A percentile compares a stretch with the other conserved stretches of the same genome.
phyloP scores from a whole-genome alignment of 2,329 filamentous ascomycete species.

The Pestalotiopsis fici region DNA sequence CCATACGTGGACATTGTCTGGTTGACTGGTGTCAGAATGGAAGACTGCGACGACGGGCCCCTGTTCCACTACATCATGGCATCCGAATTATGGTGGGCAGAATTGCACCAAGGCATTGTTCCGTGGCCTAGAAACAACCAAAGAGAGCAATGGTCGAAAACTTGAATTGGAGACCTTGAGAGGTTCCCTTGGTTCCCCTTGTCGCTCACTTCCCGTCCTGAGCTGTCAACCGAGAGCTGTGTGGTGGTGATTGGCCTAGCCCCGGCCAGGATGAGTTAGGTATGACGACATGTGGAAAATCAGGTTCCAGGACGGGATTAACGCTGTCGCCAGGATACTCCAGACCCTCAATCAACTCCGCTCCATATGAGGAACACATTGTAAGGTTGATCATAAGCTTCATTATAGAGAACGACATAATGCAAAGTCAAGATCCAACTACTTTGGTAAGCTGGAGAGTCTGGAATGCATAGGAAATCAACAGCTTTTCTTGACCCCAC shows the following conservation, averaged over 20 bases:
- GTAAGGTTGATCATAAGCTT: background rate
- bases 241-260: constrained; percentile 7
- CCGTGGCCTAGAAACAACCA: background rate
- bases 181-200: background rate
- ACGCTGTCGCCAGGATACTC: background rate
- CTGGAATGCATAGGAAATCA: no score
- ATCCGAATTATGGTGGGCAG: background rate
- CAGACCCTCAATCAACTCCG: background rate
- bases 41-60: background rate
- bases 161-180: background rate
- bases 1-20: background rate
- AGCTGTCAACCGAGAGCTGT: background rate
- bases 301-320: background rate
- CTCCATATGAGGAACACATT: background rate
- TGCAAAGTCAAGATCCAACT: no score
- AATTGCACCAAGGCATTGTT: constrained; percentile 4
- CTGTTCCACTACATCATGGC: constrained; percentile 10
- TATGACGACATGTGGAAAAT: constrained; percentile 8
- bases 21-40: background rate
- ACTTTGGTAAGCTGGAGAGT: no score
- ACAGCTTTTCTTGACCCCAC: no score
- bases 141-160: constrained; percentile 5
- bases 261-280: background rate
- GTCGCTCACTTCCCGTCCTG: constrained; percentile 4
- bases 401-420: background rate